Percentiles rank a stretch among this genome's conserved stretches.
These are phyloP conservation scores for Ceratobasidium sp. DNA, from an alignment of 1,284 basidiomycete species.

Conservation along the genomic window DNA sequence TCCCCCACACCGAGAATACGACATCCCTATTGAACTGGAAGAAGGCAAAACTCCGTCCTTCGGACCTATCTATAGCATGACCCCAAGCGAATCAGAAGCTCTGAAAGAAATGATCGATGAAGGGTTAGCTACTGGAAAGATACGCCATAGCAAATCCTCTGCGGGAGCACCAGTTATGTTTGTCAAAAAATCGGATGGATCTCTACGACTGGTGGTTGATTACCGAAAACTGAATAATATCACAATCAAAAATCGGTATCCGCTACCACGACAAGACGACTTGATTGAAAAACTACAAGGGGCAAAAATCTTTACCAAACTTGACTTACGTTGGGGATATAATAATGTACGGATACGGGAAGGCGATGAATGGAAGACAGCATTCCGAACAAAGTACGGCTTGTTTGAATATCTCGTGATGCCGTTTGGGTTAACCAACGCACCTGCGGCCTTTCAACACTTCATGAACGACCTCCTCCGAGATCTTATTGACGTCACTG, in stretches of 20 bases:
- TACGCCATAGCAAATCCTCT: background rate
- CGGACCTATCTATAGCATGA: slow-evolving; percentile 26
- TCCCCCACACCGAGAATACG: background rate
- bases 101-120: background rate
- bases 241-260: slow-evolving; percentile 48
- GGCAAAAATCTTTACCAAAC: slow-evolving; percentile 54
- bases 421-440: slow-evolving; percentile 52
- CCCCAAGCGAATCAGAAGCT: background rate
- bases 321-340: slow-evolving; percentile 56
- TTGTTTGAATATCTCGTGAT: slow-evolving; percentile 61
- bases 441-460: slow-evolving; percentile 58
- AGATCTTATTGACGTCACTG: background rate
- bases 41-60: slow-evolving; percentile 44
- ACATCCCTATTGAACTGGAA: slow-evolving; percentile 40
- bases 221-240: slow-evolving; percentile 58
- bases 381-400: slow-evolving; percentile 58
- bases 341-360: slow-evolving; percentile 54
- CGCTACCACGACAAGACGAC: slow-evolving; percentile 52
- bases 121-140: background rate
- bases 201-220: slow-evolving; percentile 62
- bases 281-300: slow-evolving; percentile 52
- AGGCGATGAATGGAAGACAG: slow-evolving; percentile 59
- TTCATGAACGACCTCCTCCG: slow-evolving; percentile 49
- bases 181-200: slow-evolving; percentile 64
- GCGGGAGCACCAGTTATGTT: slow-evolving; percentile 59